phyloP scores from a whole-genome alignment of 1,139 yeast species.

The Debaryomyces sp. region DNA sequence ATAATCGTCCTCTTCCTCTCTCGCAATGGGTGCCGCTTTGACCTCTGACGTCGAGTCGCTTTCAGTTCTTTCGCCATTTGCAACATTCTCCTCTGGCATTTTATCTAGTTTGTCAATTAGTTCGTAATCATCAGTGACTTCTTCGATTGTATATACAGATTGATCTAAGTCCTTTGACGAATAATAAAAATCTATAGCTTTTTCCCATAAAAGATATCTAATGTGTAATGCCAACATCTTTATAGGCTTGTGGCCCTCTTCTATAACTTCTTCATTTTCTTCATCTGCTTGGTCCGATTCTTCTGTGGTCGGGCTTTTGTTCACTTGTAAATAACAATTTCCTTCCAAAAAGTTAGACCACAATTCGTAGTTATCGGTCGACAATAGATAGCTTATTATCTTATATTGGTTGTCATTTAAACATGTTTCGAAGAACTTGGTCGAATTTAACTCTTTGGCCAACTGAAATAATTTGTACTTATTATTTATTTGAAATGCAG shows the following conservation, averaged over 20 bases:
- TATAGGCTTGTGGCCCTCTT: conserved; percentile 51
- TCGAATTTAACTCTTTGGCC: conserved; percentile 49
- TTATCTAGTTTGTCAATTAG: conserved; percentile 37
- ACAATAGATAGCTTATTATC: conserved; percentile 48
- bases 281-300: conserved; percentile 14
- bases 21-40: conserved; percentile 15
- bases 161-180: conserved; percentile 31
- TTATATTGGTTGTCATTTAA: conserved; percentile 64
- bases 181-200: conserved; percentile 62
- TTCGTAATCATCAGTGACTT: conserved; percentile 41
- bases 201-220: conserved; percentile 72
- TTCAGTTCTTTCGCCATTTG: conserved; percentile 25
- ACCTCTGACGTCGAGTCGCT: conserved; percentile 12
- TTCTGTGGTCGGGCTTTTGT: conserved; percentile 13
- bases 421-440: conserved; percentile 58
- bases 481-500: conserved; percentile 47
- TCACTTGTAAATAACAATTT: conserved; percentile 42
- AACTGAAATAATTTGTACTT: conserved; percentile 43
- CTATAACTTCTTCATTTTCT: conserved; percentile 12
- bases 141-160: conserved; percentile 30
- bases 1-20: conserved; percentile 46
- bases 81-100: conserved; percentile 22
- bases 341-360: conserved; percentile 63
- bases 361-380: conserved; percentile 32
- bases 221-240: conserved; percentile 63